These are phyloP conservation scores for Nakazawaea populi DNA, from an alignment of 805 yeast genomes.

Conservation along the genomic window DNA sequence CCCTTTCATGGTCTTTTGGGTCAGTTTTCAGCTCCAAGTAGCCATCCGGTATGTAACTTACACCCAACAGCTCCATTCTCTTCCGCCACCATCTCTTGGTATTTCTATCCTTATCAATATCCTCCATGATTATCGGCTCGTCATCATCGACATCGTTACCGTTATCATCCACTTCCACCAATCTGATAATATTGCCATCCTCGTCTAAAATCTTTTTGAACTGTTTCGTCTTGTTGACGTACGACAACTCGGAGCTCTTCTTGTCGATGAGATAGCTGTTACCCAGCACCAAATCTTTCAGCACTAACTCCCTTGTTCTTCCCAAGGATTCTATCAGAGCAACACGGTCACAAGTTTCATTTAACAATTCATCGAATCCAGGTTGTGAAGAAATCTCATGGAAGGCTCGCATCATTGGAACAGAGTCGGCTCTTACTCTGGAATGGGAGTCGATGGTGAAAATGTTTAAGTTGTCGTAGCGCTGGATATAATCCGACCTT, in stretches of 20 bases:
- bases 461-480: constrained; percentile 68
- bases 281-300: constrained; percentile 61
- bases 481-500: constrained; percentile 71
- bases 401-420: constrained; percentile 88
- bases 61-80: constrained; percentile 28
- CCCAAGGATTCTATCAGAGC: constrained; percentile 72
- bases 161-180: constrained; percentile 12
- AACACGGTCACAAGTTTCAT: constrained; percentile 62
- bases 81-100: constrained; percentile 41
- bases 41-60: constrained; percentile 5
- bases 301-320: constrained; percentile 69
- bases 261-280: constrained; percentile 32
- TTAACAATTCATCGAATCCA: constrained; percentile 60
- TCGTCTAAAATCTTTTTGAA: constrained; percentile 10
- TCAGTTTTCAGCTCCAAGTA: neutral
- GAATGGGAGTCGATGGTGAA: constrained; percentile 75
- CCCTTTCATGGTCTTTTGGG: neutral
- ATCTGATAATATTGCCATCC: constrained; percentile 9
- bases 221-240: constrained; percentile 8
- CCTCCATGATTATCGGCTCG: constrained; percentile 24
- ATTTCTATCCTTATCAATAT: constrained; percentile 23
- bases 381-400: constrained; percentile 70
- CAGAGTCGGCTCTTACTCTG: constrained; percentile 72
- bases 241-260: constrained; percentile 7
- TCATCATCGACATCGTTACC: constrained; percentile 18